These are phyloP conservation scores for Scopulariopsis brevicaulis DNA, from an alignment of 2,329 filamentous ascomycete species.

Conservation along the genomic window DNA sequence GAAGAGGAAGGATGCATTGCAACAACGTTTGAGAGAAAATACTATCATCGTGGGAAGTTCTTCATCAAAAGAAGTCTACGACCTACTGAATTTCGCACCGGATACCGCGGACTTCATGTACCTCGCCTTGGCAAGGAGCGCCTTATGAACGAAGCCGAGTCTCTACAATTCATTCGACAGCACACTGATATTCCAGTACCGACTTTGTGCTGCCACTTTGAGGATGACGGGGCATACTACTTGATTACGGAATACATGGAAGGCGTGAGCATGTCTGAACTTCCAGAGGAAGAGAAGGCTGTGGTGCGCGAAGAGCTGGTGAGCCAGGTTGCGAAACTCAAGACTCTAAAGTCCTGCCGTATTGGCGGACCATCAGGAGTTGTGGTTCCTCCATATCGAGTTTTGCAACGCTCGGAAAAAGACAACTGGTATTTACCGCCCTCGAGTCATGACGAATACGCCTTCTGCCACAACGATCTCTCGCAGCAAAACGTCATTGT, in stretches of 20 bases:
- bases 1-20: conserved; percentile 15
- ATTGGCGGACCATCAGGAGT: conserved; percentile 18
- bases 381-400: conserved; percentile 17
- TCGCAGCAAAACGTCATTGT: conserved; percentile 13
- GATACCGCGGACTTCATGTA: conserved; percentile 14
- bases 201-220: conserved; percentile 13
- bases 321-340: conserved; percentile 13
- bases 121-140: conserved; percentile 16
- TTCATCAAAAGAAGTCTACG: conserved; percentile 20
- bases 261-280: conserved; percentile 16
- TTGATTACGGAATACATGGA: conserved; percentile 17
- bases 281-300: conserved; percentile 13
- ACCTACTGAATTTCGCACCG: conserved; percentile 16
- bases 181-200: conserved; percentile 18
- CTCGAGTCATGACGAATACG: conserved; percentile 9
- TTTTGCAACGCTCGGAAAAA: conserved; percentile 11
- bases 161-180: conserved; percentile 12
- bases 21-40: conserved; percentile 16
- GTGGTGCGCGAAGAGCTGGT: too few species aligned
- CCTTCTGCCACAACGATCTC: conserved; percentile 14
- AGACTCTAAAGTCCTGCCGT: conserved; percentile 13
- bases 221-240: conserved; percentile 18
- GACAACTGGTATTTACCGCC: conserved; percentile 12
- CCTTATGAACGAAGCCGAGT: conserved; percentile 17
- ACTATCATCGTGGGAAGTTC: conserved; percentile 14